These are phyloP conservation scores for Ceratocystis variospora DNA, from an alignment of 2,329 filamentous ascomycete species.

Conservation along the genomic window DNA sequence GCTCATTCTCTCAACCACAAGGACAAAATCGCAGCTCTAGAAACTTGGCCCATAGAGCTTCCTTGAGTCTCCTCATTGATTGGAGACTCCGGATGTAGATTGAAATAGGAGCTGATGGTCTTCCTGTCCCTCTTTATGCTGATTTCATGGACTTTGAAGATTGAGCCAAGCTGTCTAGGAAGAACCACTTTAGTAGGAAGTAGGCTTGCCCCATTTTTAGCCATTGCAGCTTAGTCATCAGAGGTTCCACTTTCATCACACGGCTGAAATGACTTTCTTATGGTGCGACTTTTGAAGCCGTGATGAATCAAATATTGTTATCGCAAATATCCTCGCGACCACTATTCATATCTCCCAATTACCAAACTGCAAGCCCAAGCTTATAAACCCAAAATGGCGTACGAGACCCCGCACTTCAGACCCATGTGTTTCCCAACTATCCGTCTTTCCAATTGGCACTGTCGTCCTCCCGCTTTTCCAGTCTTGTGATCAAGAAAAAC, in stretches of 20 bases:
- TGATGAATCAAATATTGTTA: neutral
- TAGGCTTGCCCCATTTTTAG: slow-evolving; percentile 7
- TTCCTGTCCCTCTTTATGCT: neutral
- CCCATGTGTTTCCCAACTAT: neutral
- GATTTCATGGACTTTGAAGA: neutral
- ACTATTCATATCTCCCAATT: slow-evolving; percentile 4
- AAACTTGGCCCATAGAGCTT: neutral
- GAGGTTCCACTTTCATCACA: slow-evolving; percentile 6
- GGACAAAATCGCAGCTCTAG: slow-evolving; percentile 8
- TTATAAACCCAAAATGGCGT: slow-evolving; percentile 30
- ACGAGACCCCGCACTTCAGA: neutral
- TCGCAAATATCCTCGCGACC: slow-evolving; percentile 4
- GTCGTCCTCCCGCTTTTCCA: neutral
- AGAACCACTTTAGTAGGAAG: neutral
- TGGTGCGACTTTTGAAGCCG: slow-evolving; percentile 14
- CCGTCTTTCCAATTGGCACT: neutral
- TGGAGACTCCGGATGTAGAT: neutral
- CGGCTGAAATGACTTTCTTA: slow-evolving; percentile 6
- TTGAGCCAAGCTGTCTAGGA: neutral
- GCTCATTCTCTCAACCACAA: slow-evolving; percentile 16
- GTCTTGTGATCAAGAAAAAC: neutral
- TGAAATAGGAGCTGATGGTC: neutral
- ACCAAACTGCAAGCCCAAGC: slow-evolving; percentile 3
- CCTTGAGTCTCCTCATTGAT: neutral
- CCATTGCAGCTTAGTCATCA: slow-evolving; percentile 12